Conservation (phyloP, 2,329 filamentous ascomycete genomes). For the Trichophyton benhamiae region DNA sequence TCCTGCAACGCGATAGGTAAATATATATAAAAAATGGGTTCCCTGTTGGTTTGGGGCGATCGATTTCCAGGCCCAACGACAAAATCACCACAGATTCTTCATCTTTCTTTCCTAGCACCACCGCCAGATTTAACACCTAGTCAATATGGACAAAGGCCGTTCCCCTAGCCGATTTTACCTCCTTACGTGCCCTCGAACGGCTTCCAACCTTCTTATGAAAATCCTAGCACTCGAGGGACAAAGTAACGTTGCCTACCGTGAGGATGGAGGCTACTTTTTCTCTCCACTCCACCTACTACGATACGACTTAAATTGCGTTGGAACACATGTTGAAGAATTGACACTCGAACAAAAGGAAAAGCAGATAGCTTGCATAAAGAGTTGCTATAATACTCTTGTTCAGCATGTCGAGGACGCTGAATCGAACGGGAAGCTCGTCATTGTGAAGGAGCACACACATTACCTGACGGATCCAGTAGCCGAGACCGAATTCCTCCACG, state of each 20-base stretch:
- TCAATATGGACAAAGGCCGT: neutral
- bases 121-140: neutral
- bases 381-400: constrained; percentile 19
- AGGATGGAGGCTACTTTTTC: constrained; percentile 22
- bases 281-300: constrained; percentile 2
- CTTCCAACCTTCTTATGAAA: constrained; percentile 22
- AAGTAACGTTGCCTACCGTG: constrained; percentile 13
- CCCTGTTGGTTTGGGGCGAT: neutral
- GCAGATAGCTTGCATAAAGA: constrained; percentile 17
- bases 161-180: constrained; percentile 13
- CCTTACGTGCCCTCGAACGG: constrained; percentile 20
- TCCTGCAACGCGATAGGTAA: neutral
- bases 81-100: neutral
- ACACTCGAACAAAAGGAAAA: constrained; percentile 19
- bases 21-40: neutral
- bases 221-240: constrained; percentile 21
- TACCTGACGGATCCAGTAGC: constrained; percentile 12
- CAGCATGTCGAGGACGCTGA: constrained; percentile 15
- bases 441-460: constrained; percentile 26
- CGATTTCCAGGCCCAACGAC: neutral
- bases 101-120: neutral
- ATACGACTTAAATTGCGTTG: neutral
- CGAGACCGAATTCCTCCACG: constrained; percentile 2
- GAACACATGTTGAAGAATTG: constrained; percentile 2
- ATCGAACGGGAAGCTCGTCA: constrained; percentile 18